Evolutionary conservation across 805 yeast genomes (phyloP), one percentile per base, ranked within the genome.

Genomic region (Wickerhamiella australiensis): DNA sequence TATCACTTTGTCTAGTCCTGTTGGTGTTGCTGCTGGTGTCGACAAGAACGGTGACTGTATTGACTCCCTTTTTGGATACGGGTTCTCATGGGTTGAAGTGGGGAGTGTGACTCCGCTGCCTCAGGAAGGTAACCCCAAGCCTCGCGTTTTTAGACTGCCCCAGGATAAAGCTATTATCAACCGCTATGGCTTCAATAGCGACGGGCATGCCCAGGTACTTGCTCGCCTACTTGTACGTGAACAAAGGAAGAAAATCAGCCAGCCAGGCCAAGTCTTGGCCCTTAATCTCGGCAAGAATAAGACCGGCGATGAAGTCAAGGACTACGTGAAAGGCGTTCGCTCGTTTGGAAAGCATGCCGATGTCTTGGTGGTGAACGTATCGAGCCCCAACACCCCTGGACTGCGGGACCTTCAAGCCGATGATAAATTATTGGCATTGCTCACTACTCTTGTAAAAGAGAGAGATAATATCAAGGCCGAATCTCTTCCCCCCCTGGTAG

Each of bases 361-460:
- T 66, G 87, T 85, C 6, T 70, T 90, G 53, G 90, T 90, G 17
- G 77, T 90, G 55, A 90, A 90, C 60, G 95, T 90, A 12, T 86
- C 96, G 1, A 83, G 94, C 45, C 97, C 97, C 48, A 90, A 90
- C 62, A 90, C 97, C 1, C 97, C 97, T 3, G 96, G 96, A 1
- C 73, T 90, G 57, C 77, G 97, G 60, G 85, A 79, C 57, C 73
- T 90, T 57, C 97, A 90, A 68, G 76, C 69, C 50, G 94, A 85
- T 57, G 72, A 71, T 50, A 84, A 82, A 62, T 73, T 90, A 52
- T 77, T 85, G 6, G 72, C 72, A 31, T 69, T 90, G 58, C 72
- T 90, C 57, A 67, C 75, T 8, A 68, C 78, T 11, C 87, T 90
- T 29, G 79, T 87, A 11, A 64, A 67, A 1, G 87, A 83, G 62